These are phyloP conservation scores for Mortierella alpina DNA, from an alignment of 192 early-diverging fungal genomes.

Conservation along the genomic window DNA sequence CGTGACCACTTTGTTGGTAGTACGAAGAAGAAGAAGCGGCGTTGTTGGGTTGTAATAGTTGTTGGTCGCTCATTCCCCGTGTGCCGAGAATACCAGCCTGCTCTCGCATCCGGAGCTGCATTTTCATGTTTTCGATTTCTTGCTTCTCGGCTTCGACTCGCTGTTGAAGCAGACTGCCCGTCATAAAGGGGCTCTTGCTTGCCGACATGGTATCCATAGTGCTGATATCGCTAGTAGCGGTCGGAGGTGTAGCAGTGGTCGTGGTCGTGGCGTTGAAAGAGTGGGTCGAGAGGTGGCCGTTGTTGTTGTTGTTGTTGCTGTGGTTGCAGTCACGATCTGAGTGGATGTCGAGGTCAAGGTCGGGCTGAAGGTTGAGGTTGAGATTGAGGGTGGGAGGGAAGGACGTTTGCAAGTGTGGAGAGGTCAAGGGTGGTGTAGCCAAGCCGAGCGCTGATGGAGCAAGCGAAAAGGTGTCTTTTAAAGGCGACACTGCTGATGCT, in stretches of 20 bases:
- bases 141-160: slow-evolving; percentile 50
- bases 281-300: neutral
- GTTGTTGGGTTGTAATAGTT: neutral
- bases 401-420: neutral
- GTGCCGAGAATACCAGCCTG: slow-evolving; percentile 49
- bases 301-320: slow-evolving; percentile 3
- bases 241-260: neutral
- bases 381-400: neutral
- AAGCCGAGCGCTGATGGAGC: too few species aligned
- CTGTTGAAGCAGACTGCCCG: slow-evolving; percentile 49
- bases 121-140: slow-evolving; percentile 45
- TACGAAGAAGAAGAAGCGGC: neutral
- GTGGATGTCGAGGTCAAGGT: neutral
- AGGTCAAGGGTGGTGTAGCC: too few species aligned
- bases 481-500: too few species aligned
- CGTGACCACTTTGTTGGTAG: neutral
- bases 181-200: slow-evolving; percentile 27
- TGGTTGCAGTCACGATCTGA: neutral
- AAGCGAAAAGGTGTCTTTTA: too few species aligned
- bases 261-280: neutral
- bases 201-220: slow-evolving; percentile 5
- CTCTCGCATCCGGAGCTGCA: slow-evolving; percentile 39
- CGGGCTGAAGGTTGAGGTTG: neutral
- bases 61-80: neutral
- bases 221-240: neutral